Evolutionary conservation across 2,329 filamentous ascomycete species (phyloP).

Genomic region (Trichoderma asperellum): DNA sequence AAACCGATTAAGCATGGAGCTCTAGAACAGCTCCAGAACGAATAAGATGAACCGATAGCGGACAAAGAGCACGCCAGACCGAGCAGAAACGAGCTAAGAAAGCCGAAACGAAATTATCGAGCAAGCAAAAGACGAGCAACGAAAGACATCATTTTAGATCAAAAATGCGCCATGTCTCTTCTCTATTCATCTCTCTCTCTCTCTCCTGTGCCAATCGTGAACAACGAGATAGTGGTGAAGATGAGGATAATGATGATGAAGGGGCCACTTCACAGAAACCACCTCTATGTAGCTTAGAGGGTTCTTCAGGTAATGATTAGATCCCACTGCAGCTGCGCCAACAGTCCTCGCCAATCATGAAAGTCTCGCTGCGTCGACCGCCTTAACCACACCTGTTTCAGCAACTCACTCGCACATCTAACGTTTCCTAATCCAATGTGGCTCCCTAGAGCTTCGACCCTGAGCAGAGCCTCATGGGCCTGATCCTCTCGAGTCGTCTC

Average conservation of each 20-base stretch:
- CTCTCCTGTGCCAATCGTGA: not conserved
- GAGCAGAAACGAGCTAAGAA: not conserved
- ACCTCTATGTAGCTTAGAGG: not conserved
- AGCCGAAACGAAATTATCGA: not conserved
- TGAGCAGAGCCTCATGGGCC: constrained; percentile 1
- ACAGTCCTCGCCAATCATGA: constrained; percentile 15
- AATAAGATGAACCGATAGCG: not conserved
- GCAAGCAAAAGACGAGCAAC: not conserved
- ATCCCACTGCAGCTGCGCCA: constrained; percentile 22
- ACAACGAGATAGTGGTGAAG: not conserved
- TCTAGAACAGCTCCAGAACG: not conserved
- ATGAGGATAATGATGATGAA: not conserved
- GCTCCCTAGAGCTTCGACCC: constrained; percentile 16
- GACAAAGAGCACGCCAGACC: not conserved
- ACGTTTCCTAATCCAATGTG: constrained; percentile 24
- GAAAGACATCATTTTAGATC: constrained; percentile 9
- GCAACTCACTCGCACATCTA: constrained; percentile 1
- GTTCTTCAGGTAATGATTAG: constrained; percentile 21
- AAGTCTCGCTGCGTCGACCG: not conserved
- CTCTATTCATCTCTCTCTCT: not conserved
- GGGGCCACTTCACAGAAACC: constrained; percentile 16
- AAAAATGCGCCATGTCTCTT: constrained; percentile 1
- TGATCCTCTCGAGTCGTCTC: not conserved
- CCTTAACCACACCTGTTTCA: constrained; percentile 7
- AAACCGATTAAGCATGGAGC: not conserved